Evolutionary conservation across 768 basidiomycete species (phyloP).

Genomic region (Hemileccinum rubropunctum): DNA sequence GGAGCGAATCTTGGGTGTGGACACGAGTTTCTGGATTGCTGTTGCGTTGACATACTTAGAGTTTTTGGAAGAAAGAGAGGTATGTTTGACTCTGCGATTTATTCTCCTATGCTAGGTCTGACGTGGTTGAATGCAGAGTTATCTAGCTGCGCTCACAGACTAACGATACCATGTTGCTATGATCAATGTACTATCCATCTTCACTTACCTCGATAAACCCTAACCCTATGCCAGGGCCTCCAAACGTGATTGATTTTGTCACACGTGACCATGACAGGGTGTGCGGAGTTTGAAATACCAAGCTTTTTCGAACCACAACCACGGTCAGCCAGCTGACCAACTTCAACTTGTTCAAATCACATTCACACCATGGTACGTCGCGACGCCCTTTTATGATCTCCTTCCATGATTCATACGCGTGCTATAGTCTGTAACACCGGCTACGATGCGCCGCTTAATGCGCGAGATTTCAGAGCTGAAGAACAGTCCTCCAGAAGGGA

Average conservation of each 20-base stretch:
- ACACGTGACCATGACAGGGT: constrained; percentile 23
- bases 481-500: constrained; percentile 87
- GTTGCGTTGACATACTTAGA: constrained; percentile 73
- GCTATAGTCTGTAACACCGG: constrained; percentile 42
- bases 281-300: constrained; percentile 26
- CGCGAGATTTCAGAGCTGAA: constrained; percentile 81
- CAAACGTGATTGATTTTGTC: constrained; percentile 25
- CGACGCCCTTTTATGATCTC: background rate
- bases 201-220: background rate
- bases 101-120: constrained; percentile 1
- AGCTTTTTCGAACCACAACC: constrained; percentile 23
- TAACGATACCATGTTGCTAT: constrained; percentile 18
- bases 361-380: constrained; percentile 23
- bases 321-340: constrained; percentile 14
- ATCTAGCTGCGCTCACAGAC: constrained; percentile 52
- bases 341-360: constrained; percentile 6
- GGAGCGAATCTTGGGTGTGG: constrained; percentile 60
- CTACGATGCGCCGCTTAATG: constrained; percentile 81
- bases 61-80: constrained; percentile 76
- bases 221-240: constrained; percentile 12
- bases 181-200: constrained; percentile 7
- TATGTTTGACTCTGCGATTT: constrained; percentile 32
- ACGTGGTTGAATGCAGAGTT: constrained; percentile 41
- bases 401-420: background rate
- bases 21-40: constrained; percentile 76